Evolutionary conservation across 768 basidiomycete species (phyloP), one percentile per base, ranked within the genome.

Genomic region (Serpula lacrymans): DNA sequence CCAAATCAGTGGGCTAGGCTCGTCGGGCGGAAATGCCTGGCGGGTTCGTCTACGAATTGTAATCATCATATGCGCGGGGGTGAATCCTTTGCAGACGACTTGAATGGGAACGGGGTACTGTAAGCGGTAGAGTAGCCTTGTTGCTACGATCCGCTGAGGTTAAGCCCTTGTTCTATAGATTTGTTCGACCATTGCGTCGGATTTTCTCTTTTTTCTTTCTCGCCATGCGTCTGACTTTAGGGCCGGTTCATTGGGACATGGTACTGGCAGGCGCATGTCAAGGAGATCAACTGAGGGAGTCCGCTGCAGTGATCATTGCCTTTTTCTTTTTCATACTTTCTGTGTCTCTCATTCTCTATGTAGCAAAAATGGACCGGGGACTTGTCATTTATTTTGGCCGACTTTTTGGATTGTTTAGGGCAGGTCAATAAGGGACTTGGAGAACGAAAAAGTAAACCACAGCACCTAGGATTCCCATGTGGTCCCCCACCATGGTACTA

Each of bases 51-150:
- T 58, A 65, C 67, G 70, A 71, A 76, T 78, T 70, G 70, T 64
- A 78, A 78, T 74, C 52, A 71, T 72, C 63, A 78, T 79, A 79
- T 79, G 73, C 58, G 77, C 68, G 72, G 79, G 75, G 73, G 71
- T 77, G 74, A 80, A 80, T 80, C 77, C 75, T 78, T 82, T 80
- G 79, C 77, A 80, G 79, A 82, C 77, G 75, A 80, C 79, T 79
- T 80, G 75, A 78, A 77, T 79, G 71, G 71, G 74, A 74, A 78
- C 75, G 68, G 77, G 75, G 78, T 80, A 76, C 75, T 78, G 79
- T 80, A 80, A 79, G 78, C 70, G 68, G 78, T 78, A 78, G 77
- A 80, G 77, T 78, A 80, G 79, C 77, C 78, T 80, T 80, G 79
- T 80, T 73, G 77, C 77, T 80, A 80, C 77, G 74, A 80, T 80